Evolutionary conservation across 2,329 filamentous ascomycete genomes (phyloP).

Genomic region (Claviceps cyperi): DNA sequence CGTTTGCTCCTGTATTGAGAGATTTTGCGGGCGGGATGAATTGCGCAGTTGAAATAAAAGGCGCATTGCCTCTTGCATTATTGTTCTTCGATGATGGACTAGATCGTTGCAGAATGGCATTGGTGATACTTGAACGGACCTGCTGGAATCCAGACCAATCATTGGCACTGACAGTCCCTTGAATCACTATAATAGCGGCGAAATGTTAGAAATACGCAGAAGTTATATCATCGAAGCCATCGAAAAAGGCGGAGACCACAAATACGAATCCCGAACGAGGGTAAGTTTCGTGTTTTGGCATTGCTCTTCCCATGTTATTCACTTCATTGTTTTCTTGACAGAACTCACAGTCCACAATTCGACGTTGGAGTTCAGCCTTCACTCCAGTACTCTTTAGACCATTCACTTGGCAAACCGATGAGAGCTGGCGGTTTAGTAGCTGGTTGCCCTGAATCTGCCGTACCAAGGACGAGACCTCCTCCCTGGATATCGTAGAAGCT

Average conservation of each 20-base stretch:
- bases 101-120: conserved; percentile 17
- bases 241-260: neutral
- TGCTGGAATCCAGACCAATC: conserved; percentile 28
- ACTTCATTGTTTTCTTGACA: neutral
- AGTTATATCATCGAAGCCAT: neutral
- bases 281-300: too few relatives aligned
- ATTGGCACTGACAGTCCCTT: conserved; percentile 21
- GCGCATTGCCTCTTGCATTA: conserved; percentile 3
- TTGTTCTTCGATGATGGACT: conserved; percentile 12
- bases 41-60: neutral
- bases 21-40: conserved; percentile 11
- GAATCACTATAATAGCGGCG: conserved; percentile 22
- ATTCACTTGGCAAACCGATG: conserved; percentile 61
- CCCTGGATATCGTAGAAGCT: conserved; percentile 17
- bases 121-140: conserved; percentile 27
- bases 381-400: conserved; percentile 66
- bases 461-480: conserved; percentile 31
- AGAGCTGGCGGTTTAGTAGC: conserved; percentile 50
- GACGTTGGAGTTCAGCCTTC: conserved; percentile 67
- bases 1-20: conserved; percentile 6
- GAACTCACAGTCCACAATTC: conserved; percentile 63
- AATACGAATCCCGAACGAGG: neutral
- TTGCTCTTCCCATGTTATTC: neutral
- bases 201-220: conserved; percentile 1
- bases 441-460: conserved; percentile 28